Percentiles rank a stretch among this genome's conserved stretches.
These are phyloP conservation scores for Mycena filopes DNA, from an alignment of 768 basidiomycete species.

Conservation along the genomic window DNA sequence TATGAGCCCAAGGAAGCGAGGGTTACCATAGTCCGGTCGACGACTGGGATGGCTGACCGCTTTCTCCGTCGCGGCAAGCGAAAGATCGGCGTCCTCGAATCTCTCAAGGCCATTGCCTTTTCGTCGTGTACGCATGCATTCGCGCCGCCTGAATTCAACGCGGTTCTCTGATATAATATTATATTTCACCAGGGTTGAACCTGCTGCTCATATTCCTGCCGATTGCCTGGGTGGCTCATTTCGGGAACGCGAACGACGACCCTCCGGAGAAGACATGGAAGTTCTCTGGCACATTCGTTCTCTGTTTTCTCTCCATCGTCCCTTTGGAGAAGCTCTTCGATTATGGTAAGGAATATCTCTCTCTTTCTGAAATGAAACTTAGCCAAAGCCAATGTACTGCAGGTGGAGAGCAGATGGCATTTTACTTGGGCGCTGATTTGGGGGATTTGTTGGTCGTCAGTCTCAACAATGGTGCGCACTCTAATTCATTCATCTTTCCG, in stretches of 20 bases:
- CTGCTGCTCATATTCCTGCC: conserved; percentile 67
- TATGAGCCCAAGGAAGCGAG: neutral
- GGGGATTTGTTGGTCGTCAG: conserved; percentile 77
- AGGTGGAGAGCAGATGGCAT: conserved; percentile 60
- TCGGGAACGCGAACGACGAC: conserved; percentile 36
- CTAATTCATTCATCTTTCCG: conserved; percentile 5
- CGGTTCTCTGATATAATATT: conserved; percentile 1
- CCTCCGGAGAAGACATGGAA: conserved; percentile 6
- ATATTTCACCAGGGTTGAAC: conserved; percentile 64
- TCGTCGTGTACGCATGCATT: conserved; percentile 61
- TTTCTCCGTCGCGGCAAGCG: conserved; percentile 59
- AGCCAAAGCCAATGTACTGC: neutral
- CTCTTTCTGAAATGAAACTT: neutral
- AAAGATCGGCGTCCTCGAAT: conserved; percentile 55
- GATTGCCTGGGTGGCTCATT: conserved; percentile 70
- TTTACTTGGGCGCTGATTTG: conserved; percentile 68
- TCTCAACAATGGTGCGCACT: conserved; percentile 58
- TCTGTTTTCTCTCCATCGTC: conserved; percentile 73
- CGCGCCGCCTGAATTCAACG: neutral
- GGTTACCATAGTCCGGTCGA: neutral
- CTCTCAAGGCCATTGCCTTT: conserved; percentile 55
- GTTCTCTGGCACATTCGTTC: conserved; percentile 18
- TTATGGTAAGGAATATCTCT: conserved; percentile 61
- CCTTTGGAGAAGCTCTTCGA: conserved; percentile 76
- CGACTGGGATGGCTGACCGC: conserved; percentile 41